Conservation (phyloP, 164 flowering plant genomes). For the Platanus orientalis region DNA sequence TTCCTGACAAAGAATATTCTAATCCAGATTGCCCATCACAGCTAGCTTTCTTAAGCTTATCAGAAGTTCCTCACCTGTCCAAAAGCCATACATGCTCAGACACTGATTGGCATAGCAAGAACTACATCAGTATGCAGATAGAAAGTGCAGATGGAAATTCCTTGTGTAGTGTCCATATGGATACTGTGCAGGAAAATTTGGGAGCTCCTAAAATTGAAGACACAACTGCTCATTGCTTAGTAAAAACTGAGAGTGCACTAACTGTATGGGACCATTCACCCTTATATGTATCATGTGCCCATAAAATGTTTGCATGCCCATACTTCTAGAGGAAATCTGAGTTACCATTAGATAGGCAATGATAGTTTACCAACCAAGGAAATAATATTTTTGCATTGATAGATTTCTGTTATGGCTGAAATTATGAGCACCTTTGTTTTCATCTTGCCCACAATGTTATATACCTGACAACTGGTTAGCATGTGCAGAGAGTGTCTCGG, state of each 20-base stretch:
- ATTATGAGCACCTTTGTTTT: no score
- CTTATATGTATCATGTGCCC: neutral
- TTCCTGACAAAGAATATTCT: constrained; percentile 29
- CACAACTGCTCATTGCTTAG: constrained; percentile 19
- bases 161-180: constrained; percentile 32
- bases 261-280: constrained; percentile 27
- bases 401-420: neutral
- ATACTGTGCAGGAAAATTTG: constrained; percentile 32
- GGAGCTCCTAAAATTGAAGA: constrained; percentile 22
- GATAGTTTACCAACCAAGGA: neutral
- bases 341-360: neutral
- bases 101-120: constrained; percentile 29
- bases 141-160: constrained; percentile 30
- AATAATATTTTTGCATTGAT: neutral
- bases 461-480: constrained; percentile 6
- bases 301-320: neutral
- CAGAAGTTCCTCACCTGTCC: constrained; percentile 30
- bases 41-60: constrained; percentile 27
- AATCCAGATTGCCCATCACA: constrained; percentile 25
- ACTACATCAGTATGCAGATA: constrained; percentile 25
- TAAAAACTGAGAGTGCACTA: constrained; percentile 33
- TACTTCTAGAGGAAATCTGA: neutral
- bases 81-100: constrained; percentile 29
- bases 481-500: constrained; percentile 44
- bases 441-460: neutral